These are phyloP conservation scores for Globisporangium carolinianum DNA, from an alignment of 352 stramenopile genomes.

Conservation along the genomic window DNA sequence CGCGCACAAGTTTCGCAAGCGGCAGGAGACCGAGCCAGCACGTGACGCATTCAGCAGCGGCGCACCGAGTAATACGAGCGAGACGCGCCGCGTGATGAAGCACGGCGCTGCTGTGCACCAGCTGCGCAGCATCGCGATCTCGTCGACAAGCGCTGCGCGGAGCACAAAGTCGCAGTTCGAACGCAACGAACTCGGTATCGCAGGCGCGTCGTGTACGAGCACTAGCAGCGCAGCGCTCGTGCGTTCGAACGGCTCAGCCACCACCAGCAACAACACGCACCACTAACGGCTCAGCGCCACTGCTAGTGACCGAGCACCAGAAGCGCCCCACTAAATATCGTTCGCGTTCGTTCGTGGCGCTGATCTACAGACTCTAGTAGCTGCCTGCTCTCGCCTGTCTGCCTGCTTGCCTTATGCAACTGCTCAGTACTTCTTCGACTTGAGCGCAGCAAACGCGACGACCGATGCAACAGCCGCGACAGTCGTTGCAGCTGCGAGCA, in stretches of 20 bases:
- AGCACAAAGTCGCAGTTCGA: conserved; percentile 14
- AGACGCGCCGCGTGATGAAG: conserved; percentile 34
- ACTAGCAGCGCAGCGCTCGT: conserved; percentile 25
- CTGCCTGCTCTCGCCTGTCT: conserved; percentile 1
- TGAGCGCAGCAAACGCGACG: conserved; percentile 26
- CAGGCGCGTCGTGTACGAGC: conserved; percentile 24
- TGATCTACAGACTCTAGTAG: too few relatives aligned
- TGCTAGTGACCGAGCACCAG: too few relatives aligned
- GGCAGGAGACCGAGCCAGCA: conserved; percentile 9
- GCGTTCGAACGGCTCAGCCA: conserved; percentile 14
- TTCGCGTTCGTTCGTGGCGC: neutral
- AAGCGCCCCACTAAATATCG: conserved; percentile 12
- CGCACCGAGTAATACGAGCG: conserved; percentile 10
- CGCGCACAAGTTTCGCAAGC: conserved; percentile 66
- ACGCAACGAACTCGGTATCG: conserved; percentile 25
- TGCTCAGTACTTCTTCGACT: conserved; percentile 33
- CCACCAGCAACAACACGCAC: neutral
- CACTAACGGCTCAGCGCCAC: neutral
- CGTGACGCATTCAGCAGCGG: conserved; percentile 3
- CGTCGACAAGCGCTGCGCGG: conserved; percentile 7
- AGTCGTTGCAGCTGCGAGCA: conserved; percentile 24
- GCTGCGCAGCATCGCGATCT: conserved; percentile 31
- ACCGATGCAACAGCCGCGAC: conserved; percentile 33
- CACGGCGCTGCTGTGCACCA: conserved; percentile 41
- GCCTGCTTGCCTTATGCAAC: neutral